Evolutionary conservation across 2,329 filamentous ascomycete genomes (phyloP).

Genomic region (Aspergillus thermomutatus): DNA sequence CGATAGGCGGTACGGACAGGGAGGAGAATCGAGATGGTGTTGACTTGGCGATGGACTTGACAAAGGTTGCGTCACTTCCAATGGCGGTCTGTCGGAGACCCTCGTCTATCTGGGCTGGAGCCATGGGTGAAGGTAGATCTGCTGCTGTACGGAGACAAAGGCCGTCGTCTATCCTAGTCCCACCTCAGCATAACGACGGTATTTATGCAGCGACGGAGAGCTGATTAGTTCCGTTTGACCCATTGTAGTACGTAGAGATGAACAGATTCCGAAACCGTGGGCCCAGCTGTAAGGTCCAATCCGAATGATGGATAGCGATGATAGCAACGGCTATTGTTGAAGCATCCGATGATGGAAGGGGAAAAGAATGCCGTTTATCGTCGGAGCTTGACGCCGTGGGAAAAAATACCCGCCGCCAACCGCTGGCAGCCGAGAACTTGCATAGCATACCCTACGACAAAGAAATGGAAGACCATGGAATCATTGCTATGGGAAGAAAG

Average conservation of each 20-base stretch:
- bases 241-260: neutral
- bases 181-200: neutral
- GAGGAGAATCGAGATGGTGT: conserved; percentile 14
- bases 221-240: neutral
- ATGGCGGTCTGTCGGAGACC: conserved; percentile 1
- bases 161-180: neutral
- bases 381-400: neutral
- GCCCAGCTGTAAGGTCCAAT: neutral
- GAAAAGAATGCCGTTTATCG: neutral
- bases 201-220: neutral
- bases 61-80: neutral
- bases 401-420: neutral
- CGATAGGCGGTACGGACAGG: conserved; percentile 15
- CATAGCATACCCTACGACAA: neutral
- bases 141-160: neutral
- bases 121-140: neutral
- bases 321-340: neutral
- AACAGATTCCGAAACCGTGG: neutral
- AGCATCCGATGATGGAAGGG: neutral
- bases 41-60: neutral
- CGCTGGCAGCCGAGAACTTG: neutral
- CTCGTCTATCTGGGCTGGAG: neutral
- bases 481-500: neutral
- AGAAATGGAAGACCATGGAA: neutral
- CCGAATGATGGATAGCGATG: neutral